Percentiles rank a stretch among this genome's conserved stretches.
These are phyloP conservation scores for Aspergillus tubingensis DNA, from an alignment of 2,329 filamentous ascomycete species.

Conservation along the genomic window DNA sequence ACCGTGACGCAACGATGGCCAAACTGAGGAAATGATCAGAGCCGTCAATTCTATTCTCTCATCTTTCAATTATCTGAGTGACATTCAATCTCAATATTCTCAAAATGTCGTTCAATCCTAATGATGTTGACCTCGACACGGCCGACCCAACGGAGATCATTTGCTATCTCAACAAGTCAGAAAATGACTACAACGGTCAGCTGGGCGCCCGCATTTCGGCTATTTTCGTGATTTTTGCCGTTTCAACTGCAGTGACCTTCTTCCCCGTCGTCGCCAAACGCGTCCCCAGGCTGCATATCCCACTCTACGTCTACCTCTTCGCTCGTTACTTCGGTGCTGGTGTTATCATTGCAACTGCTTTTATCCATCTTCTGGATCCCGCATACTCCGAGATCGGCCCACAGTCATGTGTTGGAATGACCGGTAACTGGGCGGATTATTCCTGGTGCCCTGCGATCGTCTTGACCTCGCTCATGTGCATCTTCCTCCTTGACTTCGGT, in stretches of 20 bases:
- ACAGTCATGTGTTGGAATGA: constrained; percentile 16
- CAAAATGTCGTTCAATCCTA: constrained; percentile 14
- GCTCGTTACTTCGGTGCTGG: constrained; percentile 18
- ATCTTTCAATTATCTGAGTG: neutral
- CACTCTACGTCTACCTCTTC: constrained; percentile 15
- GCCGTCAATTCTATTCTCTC: neutral
- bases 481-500: constrained; percentile 18
- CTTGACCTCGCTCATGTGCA: constrained; percentile 11
- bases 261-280: constrained; percentile 18
- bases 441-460: constrained; percentile 19
- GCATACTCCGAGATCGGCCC: constrained; percentile 18
- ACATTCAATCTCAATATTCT: neutral
- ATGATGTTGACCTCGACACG: constrained; percentile 12
- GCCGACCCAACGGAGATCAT: constrained; percentile 11
- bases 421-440: constrained; percentile 16
- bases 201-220: constrained; percentile 16
- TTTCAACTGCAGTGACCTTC: constrained; percentile 16
- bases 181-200: constrained; percentile 16
- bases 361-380: constrained; percentile 19
- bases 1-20: neutral
- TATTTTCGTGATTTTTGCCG: constrained; percentile 17
- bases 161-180: constrained; percentile 12
- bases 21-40: constrained; percentile 1
- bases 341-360: constrained; percentile 18
- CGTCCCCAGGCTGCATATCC: constrained; percentile 9